These are phyloP conservation scores for Penicillium coprophilum DNA, from an alignment of 495 filamentous ascomycete genomes.

Conservation along the genomic window DNA sequence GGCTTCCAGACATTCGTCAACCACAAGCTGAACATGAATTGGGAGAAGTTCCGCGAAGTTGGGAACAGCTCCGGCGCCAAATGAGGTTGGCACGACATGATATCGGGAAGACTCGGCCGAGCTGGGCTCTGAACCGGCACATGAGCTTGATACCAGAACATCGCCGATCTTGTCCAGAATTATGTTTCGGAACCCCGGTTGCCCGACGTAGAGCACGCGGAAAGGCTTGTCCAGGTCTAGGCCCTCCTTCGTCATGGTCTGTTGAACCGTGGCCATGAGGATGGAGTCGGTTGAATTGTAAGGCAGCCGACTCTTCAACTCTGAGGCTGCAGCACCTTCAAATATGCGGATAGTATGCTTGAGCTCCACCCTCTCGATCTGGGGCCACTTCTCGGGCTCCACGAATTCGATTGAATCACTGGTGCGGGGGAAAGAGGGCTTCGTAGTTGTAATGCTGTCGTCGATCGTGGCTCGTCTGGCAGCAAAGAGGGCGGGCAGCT, in stretches of 20 bases:
- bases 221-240: constrained; percentile 66
- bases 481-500: constrained; percentile 44
- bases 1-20: constrained; percentile 68
- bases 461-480: constrained; percentile 36
- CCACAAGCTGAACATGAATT: constrained; percentile 71
- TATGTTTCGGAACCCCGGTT: constrained; percentile 58
- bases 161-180: constrained; percentile 75
- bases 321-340: constrained; percentile 50
- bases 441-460: constrained; percentile 45
- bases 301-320: constrained; percentile 43
- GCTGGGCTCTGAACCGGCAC: constrained; percentile 40
- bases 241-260: constrained; percentile 67
- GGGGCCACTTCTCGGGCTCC: constrained; percentile 54
- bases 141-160: constrained; percentile 56
- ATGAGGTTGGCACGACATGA: constrained; percentile 74
- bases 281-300: constrained; percentile 29
- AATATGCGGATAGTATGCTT: constrained; percentile 64
- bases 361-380: constrained; percentile 56
- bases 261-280: constrained; percentile 60
- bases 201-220: constrained; percentile 68
- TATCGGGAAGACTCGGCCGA: constrained; percentile 60
- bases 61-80: constrained; percentile 55
- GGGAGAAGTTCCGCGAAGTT: constrained; percentile 70
- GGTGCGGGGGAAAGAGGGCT: constrained; percentile 35
- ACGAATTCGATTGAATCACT: constrained; percentile 59